Evolutionary conservation across 352 stramenopile genomes (phyloP).

Genomic region (Elongisporangium senticosum): DNA sequence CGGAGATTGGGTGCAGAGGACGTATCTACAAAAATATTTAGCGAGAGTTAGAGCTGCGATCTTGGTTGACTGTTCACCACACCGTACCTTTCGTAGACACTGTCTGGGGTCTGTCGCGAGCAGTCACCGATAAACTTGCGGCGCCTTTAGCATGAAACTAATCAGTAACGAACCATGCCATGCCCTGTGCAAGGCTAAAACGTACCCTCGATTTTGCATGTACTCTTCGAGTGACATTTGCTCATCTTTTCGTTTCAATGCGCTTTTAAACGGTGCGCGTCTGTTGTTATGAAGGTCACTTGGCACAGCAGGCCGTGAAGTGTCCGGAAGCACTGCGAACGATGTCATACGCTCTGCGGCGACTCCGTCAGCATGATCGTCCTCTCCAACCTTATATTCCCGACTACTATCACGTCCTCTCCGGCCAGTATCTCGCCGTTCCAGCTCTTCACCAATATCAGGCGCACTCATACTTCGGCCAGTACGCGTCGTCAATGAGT

Average conservation of each 20-base stretch:
- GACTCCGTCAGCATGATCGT: background rate
- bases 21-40: constrained; percentile 31
- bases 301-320: constrained; percentile 2
- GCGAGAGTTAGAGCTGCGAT: background rate
- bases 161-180: background rate
- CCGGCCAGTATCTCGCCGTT: constrained; percentile 14
- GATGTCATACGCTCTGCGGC: background rate
- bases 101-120: constrained; percentile 24
- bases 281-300: constrained; percentile 22
- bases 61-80: background rate
- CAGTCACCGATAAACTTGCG: constrained; percentile 70
- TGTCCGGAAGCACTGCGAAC: background rate
- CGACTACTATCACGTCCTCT: constrained; percentile 29
- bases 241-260: constrained; percentile 51
- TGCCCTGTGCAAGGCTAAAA: background rate
- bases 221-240: constrained; percentile 58
- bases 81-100: constrained; percentile 61
- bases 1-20: constrained; percentile 51
- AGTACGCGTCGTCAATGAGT: constrained; percentile 22
- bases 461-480: constrained; percentile 69
- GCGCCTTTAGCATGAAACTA: constrained; percentile 14
- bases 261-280: constrained; percentile 18
- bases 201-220: constrained; percentile 38
- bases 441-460: constrained; percentile 64
- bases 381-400: constrained; percentile 20